phyloP scores from a whole-genome alignment of 352 stramenopile genomes.

The Pythium folliculosum region DNA sequence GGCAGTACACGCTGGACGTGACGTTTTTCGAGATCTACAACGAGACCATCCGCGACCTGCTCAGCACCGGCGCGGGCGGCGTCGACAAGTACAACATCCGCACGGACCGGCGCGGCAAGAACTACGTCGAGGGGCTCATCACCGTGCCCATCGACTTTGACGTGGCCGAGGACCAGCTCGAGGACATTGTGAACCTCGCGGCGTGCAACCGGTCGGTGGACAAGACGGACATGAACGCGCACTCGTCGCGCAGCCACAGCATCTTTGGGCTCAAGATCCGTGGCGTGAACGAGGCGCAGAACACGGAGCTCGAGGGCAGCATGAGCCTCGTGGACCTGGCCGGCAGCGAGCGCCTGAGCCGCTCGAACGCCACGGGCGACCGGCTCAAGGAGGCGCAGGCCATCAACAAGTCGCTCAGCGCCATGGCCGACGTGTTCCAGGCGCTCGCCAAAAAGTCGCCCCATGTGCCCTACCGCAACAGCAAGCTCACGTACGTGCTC shows the following conservation, averaged over 20 bases:
- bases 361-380: slow-evolving; percentile 88
- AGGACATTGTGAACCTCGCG: slow-evolving; percentile 87
- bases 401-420: slow-evolving; percentile 99
- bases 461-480: slow-evolving; percentile 98
- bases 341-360: slow-evolving; percentile 96
- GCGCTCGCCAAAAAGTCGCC: slow-evolving; percentile 95
- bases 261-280: slow-evolving; percentile 97
- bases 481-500: slow-evolving; percentile 98
- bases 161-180: slow-evolving; percentile 83
- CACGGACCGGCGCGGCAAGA: slow-evolving; percentile 76
- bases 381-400: slow-evolving; percentile 97
- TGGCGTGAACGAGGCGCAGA: slow-evolving; percentile 84
- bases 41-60: slow-evolving; percentile 98
- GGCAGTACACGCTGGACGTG: slow-evolving; percentile 96
- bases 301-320: slow-evolving; percentile 90
- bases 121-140: slow-evolving; percentile 90
- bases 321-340: slow-evolving; percentile 94
- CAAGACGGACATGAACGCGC: slow-evolving; percentile 98
- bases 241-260: slow-evolving; percentile 97
- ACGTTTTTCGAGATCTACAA: slow-evolving; percentile 99
- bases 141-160: slow-evolving; percentile 76
- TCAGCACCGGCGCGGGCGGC: slow-evolving; percentile 52
- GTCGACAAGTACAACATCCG: slow-evolving; percentile 81
- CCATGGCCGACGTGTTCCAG: slow-evolving; percentile 98
- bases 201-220: slow-evolving; percentile 95